Conservation (phyloP, 1,284 basidiomycete genomes). For the Microbotryum intermedium region DNA sequence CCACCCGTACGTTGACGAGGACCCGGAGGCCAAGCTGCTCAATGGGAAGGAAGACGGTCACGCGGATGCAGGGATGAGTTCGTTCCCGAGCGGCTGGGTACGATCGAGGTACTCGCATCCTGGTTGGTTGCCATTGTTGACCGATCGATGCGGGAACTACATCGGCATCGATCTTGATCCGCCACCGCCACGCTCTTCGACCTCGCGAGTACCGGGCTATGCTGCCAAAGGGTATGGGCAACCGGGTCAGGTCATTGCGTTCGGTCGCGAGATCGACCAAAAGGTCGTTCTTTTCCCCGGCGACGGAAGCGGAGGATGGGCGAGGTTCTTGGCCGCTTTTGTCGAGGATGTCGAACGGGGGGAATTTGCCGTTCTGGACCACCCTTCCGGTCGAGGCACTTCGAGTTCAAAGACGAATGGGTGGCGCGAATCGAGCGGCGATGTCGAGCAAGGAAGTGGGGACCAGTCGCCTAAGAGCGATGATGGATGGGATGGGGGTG, state of each 20-base stretch:
- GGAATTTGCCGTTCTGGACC: slow-evolving; percentile 43
- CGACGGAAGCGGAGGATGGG: slow-evolving; percentile 88
- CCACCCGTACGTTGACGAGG: slow-evolving; percentile 42
- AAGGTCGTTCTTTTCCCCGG: slow-evolving; percentile 91
- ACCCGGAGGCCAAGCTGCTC: slow-evolving; percentile 6
- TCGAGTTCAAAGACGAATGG: neutral
- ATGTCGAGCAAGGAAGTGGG: slow-evolving; percentile 13
- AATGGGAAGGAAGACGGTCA: neutral
- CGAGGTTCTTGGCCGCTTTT: slow-evolving; percentile 83
- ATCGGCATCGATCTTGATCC: slow-evolving; percentile 92
- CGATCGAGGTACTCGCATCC: slow-evolving; percentile 80
- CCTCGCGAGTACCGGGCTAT: neutral
- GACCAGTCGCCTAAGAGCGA: neutral
- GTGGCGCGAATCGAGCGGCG: slow-evolving; percentile 4
- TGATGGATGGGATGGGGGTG: slow-evolving; percentile 14
- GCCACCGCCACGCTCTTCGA: slow-evolving; percentile 21
- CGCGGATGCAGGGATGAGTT: slow-evolving; percentile 57
- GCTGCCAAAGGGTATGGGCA: slow-evolving; percentile 45
- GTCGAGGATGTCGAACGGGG: slow-evolving; percentile 87
- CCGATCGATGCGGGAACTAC: slow-evolving; percentile 92
- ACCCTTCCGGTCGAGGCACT: slow-evolving; percentile 1
- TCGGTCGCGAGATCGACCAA: slow-evolving; percentile 94
- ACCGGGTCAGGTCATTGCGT: slow-evolving; percentile 90
- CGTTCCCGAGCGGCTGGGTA: slow-evolving; percentile 86
- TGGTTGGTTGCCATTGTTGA: slow-evolving; percentile 91